phyloP scores from a whole-genome alignment of 108 stramenopile genomes.

The Mediolabrus comicus region DNA sequence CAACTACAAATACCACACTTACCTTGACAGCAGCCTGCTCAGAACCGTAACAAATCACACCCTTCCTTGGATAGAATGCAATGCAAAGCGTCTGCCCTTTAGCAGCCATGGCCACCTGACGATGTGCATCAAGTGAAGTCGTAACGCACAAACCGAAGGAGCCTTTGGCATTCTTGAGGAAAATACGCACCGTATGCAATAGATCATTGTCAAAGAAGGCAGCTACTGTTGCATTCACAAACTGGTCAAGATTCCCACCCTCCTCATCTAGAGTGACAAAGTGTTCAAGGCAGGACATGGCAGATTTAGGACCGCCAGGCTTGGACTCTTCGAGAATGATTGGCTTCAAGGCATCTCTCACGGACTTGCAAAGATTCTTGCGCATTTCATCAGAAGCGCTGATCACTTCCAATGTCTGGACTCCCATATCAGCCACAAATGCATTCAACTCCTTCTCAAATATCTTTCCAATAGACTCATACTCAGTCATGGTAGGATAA shows the following conservation, averaged over 20 bases:
- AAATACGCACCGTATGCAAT: constrained; percentile 41
- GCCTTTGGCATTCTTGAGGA: constrained; percentile 63
- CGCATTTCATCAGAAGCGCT: background rate
- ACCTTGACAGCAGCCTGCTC: constrained; percentile 72
- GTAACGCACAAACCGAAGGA: constrained; percentile 67
- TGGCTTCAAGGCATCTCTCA: background rate
- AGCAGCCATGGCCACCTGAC: constrained; percentile 65
- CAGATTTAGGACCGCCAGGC: no score
- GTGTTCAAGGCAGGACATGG: background rate
- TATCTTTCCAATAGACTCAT: constrained; percentile 45
- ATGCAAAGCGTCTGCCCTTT: constrained; percentile 67
- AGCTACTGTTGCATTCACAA: constrained; percentile 35
- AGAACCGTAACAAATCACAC: constrained; percentile 62
- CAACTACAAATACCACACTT: background rate
- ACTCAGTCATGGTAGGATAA: constrained; percentile 45
- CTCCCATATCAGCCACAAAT: constrained; percentile 4
- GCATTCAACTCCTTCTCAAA: constrained; percentile 55
- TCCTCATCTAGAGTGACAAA: constrained; percentile 15
- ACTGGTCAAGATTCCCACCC: background rate
- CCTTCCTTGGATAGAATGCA: constrained; percentile 69
- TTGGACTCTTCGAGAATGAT: background rate
- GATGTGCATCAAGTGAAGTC: constrained; percentile 64
- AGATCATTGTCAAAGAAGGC: constrained; percentile 78
- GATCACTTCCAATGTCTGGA: constrained; percentile 9
- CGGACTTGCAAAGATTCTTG: background rate